Base-by-base conservation (phyloP, 768 basidiomycete species). In the Naganishia antarctica region DNA sequence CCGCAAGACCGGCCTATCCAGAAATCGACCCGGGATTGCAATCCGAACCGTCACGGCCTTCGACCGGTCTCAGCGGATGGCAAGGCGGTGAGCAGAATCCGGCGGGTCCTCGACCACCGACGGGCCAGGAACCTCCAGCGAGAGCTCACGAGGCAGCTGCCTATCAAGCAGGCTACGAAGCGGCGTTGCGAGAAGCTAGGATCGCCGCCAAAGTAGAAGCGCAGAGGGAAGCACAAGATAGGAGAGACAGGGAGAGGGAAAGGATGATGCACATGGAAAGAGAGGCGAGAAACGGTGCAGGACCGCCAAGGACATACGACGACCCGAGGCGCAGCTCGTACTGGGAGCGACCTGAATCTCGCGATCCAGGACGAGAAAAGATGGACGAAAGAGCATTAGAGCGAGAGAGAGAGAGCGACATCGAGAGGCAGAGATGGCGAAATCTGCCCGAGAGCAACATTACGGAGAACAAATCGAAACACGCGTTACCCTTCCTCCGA, bases 11-110 rank as follows among this genome's bases (percentile, higher is more conserved):
- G 11, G 15, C 53, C 28, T 57, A 57, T 18, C 34, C 53, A 34
- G 53, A 57, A n/a, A 37, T 57, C 12, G 53, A 57, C 26, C 53
- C 53, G 12, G 37, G 32, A 9, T 41, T 57, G 23, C 53, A 51
- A n/a, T 3, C 25, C 29, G 53, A 57, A 40, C 32, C 53, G 3
- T 23, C 34, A 3, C 34, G 53, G 26, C 53, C 53, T 1, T 57
- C 53, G 21, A 57, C 53, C 13, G 53, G 53, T n/a, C 53, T 57
- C 34, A 57, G 53, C 34, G 53, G 53, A n/a, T 57, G 53, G 53
- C 53, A 57, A 40, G 37, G 53, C 32, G 37, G 53, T 13, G 53
- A 57, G 23, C 34, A 32, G 23, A 57, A 40, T 21, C n/a, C 34
- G 12, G 34, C 32, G 3, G 53, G 53, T 25, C 53, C 53, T 37